Conservation (phyloP, 2,329 filamentous ascomycete genomes). For the Exophiala xenobiotica region DNA sequence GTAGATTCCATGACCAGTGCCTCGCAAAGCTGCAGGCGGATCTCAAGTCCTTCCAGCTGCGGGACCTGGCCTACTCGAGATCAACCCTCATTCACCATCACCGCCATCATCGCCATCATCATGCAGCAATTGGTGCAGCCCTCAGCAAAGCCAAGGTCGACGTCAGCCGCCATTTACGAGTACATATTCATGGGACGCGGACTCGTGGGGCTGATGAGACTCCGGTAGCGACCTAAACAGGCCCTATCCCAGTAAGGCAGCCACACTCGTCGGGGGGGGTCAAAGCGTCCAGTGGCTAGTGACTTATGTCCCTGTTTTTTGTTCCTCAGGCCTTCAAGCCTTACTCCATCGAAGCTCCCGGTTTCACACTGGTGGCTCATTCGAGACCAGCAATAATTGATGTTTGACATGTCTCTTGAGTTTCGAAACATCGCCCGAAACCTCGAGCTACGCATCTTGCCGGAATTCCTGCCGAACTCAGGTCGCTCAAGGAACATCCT, state of each 20-base stretch:
- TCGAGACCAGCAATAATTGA: too few species aligned
- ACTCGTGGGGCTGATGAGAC: constrained; percentile 2
- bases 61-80: too few species aligned
- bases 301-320: background rate
- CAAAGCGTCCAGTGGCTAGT: background rate
- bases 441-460: too few species aligned
- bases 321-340: too few species aligned
- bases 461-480: too few species aligned
- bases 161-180: background rate
- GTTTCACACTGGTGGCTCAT: background rate
- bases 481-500: background rate
- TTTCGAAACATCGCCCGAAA: background rate
- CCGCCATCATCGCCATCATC: too few species aligned
- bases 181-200: background rate
- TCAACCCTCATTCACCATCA: too few species aligned
- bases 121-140: background rate
- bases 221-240: background rate
- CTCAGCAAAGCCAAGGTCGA: background rate
- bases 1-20: too few species aligned
- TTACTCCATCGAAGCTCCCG: too few species aligned
- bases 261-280: background rate
- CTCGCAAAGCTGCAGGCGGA: too few species aligned
- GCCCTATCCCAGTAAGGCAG: background rate
- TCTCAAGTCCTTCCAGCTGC: too few species aligned
- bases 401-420: background rate